Evolutionary conservation across 23 red algal species (phyloP).

Genomic region (Chondrus crispus): DNA sequence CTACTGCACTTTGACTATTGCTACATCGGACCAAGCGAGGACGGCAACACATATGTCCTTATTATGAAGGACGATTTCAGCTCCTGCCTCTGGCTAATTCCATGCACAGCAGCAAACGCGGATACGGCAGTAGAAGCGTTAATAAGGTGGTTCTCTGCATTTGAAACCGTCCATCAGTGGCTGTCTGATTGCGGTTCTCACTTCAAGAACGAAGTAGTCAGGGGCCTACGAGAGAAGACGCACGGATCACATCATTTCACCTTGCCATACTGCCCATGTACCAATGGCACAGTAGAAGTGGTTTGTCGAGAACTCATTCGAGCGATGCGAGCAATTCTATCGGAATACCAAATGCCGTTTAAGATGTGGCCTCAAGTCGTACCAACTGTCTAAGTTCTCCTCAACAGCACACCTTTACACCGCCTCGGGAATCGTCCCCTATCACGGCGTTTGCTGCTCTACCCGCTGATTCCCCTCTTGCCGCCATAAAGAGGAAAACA

Average conservation of each 20-base stretch:
- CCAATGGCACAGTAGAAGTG: conserved; percentile 4
- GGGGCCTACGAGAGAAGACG: not conserved
- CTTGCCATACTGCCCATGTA: not conserved
- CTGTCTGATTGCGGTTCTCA: not conserved
- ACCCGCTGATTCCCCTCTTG: no score
- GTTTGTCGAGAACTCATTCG: not conserved
- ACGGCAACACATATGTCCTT: not conserved
- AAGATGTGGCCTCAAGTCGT: not conserved
- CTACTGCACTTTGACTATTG: conserved; percentile 27
- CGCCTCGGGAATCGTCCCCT: no score
- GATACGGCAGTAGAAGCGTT: not conserved
- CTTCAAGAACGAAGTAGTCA: not conserved
- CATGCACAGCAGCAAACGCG: not conserved
- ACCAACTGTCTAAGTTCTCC: not conserved
- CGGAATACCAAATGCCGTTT: not conserved
- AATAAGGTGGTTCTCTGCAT: not conserved
- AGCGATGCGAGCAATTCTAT: not conserved
- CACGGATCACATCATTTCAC: not conserved
- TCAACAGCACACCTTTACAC: no score
- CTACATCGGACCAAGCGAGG: not conserved
- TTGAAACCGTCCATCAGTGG: not conserved
- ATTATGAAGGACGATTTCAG: conserved; percentile 1
- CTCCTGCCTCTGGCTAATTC: not conserved
- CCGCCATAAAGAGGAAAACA: no score
- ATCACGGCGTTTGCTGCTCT: no score